Evolutionary conservation across 768 basidiomycete species (phyloP).

Genomic region (Mycena alexandri): DNA sequence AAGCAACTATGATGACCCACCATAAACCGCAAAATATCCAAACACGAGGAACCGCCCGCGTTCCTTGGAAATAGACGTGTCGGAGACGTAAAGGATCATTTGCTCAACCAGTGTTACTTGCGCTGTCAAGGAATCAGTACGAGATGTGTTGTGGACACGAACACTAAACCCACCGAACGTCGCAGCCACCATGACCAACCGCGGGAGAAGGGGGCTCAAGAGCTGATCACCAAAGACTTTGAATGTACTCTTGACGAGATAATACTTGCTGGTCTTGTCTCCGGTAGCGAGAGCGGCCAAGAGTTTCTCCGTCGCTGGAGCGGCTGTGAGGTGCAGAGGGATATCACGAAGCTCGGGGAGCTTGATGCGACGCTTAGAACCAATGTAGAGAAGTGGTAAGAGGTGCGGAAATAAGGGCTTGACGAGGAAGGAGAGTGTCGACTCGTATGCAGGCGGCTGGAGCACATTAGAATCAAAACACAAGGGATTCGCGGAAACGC

Average conservation of each 20-base stretch:
- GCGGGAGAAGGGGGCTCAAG: constrained; percentile 20
- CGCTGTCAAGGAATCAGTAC: neutral
- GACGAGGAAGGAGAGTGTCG: constrained; percentile 27
- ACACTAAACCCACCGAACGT: constrained; percentile 10
- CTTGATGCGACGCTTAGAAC: constrained; percentile 15
- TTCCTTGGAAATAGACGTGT: constrained; percentile 18
- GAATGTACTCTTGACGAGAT: constrained; percentile 23
- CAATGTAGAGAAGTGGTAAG: constrained; percentile 16
- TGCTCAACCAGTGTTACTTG: constrained; percentile 27
- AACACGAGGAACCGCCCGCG: constrained; percentile 14
- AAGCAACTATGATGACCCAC: neutral
- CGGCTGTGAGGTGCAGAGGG: constrained; percentile 14
- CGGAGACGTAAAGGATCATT: constrained; percentile 21
- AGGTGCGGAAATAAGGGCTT: constrained; percentile 31
- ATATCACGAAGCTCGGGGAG: constrained; percentile 29
- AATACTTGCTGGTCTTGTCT: constrained; percentile 17
- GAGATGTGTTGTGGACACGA: neutral
- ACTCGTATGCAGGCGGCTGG: constrained; percentile 28
- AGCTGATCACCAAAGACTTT: constrained; percentile 8
- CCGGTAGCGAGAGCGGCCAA: constrained; percentile 19
- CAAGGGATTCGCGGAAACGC: neutral
- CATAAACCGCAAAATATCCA: constrained; percentile 17
- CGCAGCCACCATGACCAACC: constrained; percentile 9
- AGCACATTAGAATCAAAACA: neutral
- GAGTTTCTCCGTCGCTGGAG: constrained; percentile 25